Evolutionary conservation across 2,329 filamentous ascomycete species (phyloP).

Genomic region (Colletotrichum theobromicola): DNA sequence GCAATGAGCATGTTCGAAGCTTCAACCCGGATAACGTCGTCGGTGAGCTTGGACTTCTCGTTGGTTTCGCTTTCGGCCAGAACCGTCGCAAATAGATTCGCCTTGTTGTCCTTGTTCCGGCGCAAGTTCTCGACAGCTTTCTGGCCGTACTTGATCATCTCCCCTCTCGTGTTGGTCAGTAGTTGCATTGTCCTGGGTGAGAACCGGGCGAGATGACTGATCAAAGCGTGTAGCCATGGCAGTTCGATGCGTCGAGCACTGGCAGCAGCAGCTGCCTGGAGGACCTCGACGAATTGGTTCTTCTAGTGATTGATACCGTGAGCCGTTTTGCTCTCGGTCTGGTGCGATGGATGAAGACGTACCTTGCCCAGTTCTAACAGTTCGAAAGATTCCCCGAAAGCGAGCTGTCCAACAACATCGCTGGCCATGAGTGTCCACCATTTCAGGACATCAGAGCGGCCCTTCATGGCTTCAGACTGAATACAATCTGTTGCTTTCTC

Average conservation of each 20-base stretch:
- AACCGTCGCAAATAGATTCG: neutral
- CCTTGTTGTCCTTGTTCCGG: neutral
- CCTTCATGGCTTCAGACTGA: conserved; percentile 42
- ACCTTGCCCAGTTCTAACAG: conserved; percentile 57
- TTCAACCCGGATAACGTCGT: conserved; percentile 41
- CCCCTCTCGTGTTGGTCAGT: neutral
- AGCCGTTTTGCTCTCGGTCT: neutral
- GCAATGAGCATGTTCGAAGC: conserved; percentile 52
- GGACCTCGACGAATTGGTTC: neutral
- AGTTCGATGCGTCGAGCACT: neutral
- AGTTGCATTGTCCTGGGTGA: neutral
- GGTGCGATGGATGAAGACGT: neutral
- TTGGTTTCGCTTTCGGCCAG: neutral
- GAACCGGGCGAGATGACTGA: neutral
- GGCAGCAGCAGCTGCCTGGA: neutral
- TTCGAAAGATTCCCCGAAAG: conserved; percentile 60
- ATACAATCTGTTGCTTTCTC: conserved; percentile 48
- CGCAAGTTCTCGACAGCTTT: neutral
- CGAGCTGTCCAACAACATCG: conserved; percentile 58
- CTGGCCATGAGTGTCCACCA: conserved; percentile 61
- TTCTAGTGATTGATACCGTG: neutral
- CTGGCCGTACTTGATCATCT: neutral
- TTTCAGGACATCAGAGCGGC: conserved; percentile 51
- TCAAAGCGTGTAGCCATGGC: neutral
- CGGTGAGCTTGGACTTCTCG: neutral